These are phyloP conservation scores for Fusarium xyrophilum DNA, from an alignment of 2,329 filamentous ascomycete species.

Conservation along the genomic window DNA sequence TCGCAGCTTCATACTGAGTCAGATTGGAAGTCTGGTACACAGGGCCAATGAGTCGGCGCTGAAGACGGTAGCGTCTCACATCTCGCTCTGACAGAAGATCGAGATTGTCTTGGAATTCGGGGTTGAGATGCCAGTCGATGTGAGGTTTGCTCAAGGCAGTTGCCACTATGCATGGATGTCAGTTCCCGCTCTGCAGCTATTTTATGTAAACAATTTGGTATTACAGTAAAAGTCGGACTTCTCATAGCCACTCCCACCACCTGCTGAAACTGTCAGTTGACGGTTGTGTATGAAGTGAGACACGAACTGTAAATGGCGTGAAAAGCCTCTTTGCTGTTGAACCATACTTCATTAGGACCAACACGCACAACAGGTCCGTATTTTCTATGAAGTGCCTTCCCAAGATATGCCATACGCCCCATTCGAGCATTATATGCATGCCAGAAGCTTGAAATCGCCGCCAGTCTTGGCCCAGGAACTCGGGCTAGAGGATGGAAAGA, in stretches of 20 bases:
- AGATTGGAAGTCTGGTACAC: slow-evolving; percentile 55
- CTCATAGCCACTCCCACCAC: slow-evolving; percentile 55
- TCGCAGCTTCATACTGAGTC: slow-evolving; percentile 49
- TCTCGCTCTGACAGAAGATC: slow-evolving; percentile 60
- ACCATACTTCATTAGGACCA: slow-evolving; percentile 62
- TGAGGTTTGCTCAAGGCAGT: slow-evolving; percentile 54
- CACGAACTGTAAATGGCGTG: slow-evolving; percentile 42
- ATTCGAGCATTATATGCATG: slow-evolving; percentile 54
- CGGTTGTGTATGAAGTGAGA: slow-evolving; percentile 41
- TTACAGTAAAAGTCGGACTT: slow-evolving; percentile 62
- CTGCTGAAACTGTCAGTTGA: slow-evolving; percentile 39
- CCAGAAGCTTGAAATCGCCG: slow-evolving; percentile 57
- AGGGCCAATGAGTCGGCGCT: slow-evolving; percentile 58
- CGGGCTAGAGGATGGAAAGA: slow-evolving; percentile 53
- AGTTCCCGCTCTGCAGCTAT: background rate
- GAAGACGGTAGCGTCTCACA: slow-evolving; percentile 54
- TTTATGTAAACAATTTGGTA: slow-evolving; percentile 15
- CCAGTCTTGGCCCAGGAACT: slow-evolving; percentile 56
- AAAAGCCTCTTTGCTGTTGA: slow-evolving; percentile 56
- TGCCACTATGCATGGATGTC: slow-evolving; percentile 47
- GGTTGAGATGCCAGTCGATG: slow-evolving; percentile 49
- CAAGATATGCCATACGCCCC: slow-evolving; percentile 52
- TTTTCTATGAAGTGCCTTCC: slow-evolving; percentile 51
- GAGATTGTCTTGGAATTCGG: slow-evolving; percentile 52
- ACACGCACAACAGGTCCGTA: slow-evolving; percentile 62